Evolutionary conservation across 1,139 yeast species (phyloP), one percentile per base, ranked within the genome.

Genomic region (Kazachstania sp.): DNA sequence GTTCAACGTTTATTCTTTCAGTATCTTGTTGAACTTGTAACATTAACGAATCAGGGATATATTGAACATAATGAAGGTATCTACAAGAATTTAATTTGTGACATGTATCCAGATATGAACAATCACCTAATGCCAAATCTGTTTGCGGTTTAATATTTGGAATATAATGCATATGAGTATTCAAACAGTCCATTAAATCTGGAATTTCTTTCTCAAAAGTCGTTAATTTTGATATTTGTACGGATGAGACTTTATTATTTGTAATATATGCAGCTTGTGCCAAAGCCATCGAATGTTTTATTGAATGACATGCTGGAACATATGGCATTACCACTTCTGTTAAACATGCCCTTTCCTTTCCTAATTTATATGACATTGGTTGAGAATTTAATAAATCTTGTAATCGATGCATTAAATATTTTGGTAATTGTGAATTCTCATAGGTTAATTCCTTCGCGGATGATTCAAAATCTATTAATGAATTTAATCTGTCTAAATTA

Each of bases 31-130:
- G 39, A 3, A 47, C 49, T 23, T 50, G 35, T 51, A 51, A 31
- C 43, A 47, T 41, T 42, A 53, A 35, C 49, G 49, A 29, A 50
- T 56, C 48, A 2, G 88, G 90, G 55, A 70, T 61, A 55, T 81
- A 71, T 42, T 82, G 83, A 51, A 75, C 72, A 63, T 88, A 90
- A 66, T 90, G 97, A 40, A 86, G 72, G 62, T 85, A 90, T 30
- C 95, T 72, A 65, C 97, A 90, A 4, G 79, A 71, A 53, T 78
- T 80, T 65, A 85, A 77, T 64, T 88, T 87, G 66, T 86, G 95
- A 59, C 97, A 90, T 1, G 97, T 88, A 62, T 90, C 97, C 52
- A 90, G 72, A 60, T 90, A 90, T 4, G 96, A 88, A 60, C 97
- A 90, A 64, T 90, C 97, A 0, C 97, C 97, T n/a, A 86, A 65